These are phyloP conservation scores for Pterula multifida DNA, from an alignment of 1,284 basidiomycete genomes.

Conservation along the genomic window DNA sequence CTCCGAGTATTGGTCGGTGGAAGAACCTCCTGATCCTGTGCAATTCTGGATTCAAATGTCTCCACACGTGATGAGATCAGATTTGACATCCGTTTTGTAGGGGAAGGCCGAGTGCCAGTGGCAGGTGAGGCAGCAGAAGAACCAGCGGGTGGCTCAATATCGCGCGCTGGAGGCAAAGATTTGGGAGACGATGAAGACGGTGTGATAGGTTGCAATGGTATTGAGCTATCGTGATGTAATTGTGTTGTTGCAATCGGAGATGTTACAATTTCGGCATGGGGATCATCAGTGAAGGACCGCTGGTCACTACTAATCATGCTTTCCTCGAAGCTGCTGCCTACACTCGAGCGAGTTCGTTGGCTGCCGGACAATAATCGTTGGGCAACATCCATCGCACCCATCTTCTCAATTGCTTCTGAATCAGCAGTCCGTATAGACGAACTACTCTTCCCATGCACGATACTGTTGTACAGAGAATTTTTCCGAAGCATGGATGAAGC, in stretches of 20 bases:
- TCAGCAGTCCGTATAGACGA: conserved; percentile 51
- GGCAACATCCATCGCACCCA: conserved; percentile 58
- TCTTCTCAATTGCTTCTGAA: conserved; percentile 50
- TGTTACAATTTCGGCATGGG: neutral
- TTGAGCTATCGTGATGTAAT: neutral
- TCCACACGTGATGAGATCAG: conserved; percentile 17
- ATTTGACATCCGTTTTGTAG: neutral
- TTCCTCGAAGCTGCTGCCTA: conserved; percentile 8
- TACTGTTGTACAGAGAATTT: conserved; percentile 16
- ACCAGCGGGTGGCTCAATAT: neutral
- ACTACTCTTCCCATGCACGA: conserved; percentile 32
- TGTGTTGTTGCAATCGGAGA: neutral
- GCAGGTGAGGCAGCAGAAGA: neutral
- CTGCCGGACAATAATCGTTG: conserved; percentile 36
- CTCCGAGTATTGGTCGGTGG: conserved; percentile 18
- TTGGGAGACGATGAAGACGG: neutral
- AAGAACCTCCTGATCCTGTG: conserved; percentile 15
- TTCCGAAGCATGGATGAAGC: conserved; percentile 13
- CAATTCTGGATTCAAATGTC: conserved; percentile 27
- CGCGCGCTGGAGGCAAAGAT: neutral
- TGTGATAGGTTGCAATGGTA: neutral
- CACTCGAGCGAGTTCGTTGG: conserved; percentile 11
- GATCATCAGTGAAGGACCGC: neutral
- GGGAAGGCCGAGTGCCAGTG: neutral
- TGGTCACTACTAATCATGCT: neutral